Base-by-base conservation (phyloP, 2,329 filamentous ascomycete genomes). In the Calonectria fujianensis region DNA sequence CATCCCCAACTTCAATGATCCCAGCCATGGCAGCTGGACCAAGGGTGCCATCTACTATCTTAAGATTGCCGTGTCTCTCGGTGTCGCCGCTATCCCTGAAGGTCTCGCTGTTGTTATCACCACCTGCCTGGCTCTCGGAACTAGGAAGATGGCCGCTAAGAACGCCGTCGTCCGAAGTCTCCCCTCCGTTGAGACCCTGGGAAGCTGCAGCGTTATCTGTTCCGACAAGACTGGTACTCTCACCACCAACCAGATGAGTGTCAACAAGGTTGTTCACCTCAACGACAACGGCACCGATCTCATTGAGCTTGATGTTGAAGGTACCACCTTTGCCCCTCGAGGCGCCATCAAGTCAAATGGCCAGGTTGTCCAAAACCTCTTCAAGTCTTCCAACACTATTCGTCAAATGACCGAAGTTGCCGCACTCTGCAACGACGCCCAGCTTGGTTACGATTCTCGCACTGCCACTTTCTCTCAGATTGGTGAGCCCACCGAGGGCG, bases 41-140 rank as follows among this genome's bases (percentile, higher is more conserved):
- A 99, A 98, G 89, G 97, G 97, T 74, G 97, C 97, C 74, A 98
- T 99, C 82, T 99, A 99, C 90, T 99, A 99, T 86, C 92, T 99
- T 82, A 99, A 99, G 90, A 99, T 99, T 83, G 97, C 97, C 52
- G 97, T 99, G 52, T 99, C 97, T 65, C 94, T 99, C 48, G 97
- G 97, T 86, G 97, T 99, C 52, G 97, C 97, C 61, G 97, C 97
- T 78, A 99, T 99, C 82, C 97, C 97, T 0, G 97, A 99, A 87
- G 97, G 97, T 85, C 91, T 99, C 59, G 97, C 97, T 39, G 97
- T 98, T 69, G 97, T 99, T 79, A 99, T 99, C 80, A 99, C 97
- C n/a, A 98, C 97, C 37, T 99, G 97, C 85, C 89, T 99, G 75
- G 97, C 97, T 77, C 91, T 99, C 39, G 97, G 97, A 80, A 99